Conservation (phyloP, 2,329 filamentous ascomycete genomes). For the Nigrospora osmanthi region DNA sequence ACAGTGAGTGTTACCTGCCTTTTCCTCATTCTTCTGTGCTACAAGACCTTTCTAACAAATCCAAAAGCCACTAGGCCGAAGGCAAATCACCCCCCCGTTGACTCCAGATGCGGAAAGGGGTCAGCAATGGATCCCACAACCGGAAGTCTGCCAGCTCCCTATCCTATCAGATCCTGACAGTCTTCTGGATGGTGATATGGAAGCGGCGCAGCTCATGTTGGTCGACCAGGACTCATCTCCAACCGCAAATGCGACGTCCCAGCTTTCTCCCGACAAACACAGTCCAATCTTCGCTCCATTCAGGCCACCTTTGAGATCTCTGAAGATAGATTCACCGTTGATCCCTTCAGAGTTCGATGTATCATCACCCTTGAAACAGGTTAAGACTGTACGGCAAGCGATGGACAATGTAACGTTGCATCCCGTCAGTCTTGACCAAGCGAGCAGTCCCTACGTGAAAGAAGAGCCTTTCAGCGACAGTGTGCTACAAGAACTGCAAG, state of each 20-base stretch:
- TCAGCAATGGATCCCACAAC: slow-evolving; percentile 14
- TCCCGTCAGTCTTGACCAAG: not conserved
- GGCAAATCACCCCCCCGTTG: slow-evolving; percentile 18
- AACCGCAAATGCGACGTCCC: slow-evolving; percentile 1
- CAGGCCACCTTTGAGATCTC: slow-evolving; percentile 6
- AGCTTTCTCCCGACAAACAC: slow-evolving; percentile 6
- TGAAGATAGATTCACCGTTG: slow-evolving; percentile 17
- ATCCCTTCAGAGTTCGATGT: slow-evolving; percentile 8
- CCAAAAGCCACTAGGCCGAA: slow-evolving; percentile 8
- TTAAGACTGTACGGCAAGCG: slow-evolving; percentile 5
- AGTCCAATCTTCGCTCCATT: slow-evolving; percentile 3
- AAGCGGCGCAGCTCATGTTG: slow-evolving; percentile 11
- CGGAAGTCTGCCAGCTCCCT: slow-evolving; percentile 14
- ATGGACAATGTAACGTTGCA: slow-evolving; percentile 11
- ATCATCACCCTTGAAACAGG: not conserved
- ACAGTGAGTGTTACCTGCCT: slow-evolving; percentile 4
- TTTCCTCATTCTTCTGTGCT: not conserved
- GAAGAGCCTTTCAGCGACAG: slow-evolving; percentile 7
- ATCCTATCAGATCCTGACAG: slow-evolving; percentile 15
- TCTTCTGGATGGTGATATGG: slow-evolving; percentile 16
- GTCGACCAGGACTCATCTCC: slow-evolving; percentile 3
- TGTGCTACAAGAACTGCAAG: slow-evolving; percentile 7
- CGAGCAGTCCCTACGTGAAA: too few relatives aligned
- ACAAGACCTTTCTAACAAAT: not conserved
- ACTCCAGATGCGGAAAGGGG: slow-evolving; percentile 8